These are phyloP conservation scores for Butyriboletus loyo DNA, from an alignment of 768 basidiomycete genomes.

Conservation along the genomic window DNA sequence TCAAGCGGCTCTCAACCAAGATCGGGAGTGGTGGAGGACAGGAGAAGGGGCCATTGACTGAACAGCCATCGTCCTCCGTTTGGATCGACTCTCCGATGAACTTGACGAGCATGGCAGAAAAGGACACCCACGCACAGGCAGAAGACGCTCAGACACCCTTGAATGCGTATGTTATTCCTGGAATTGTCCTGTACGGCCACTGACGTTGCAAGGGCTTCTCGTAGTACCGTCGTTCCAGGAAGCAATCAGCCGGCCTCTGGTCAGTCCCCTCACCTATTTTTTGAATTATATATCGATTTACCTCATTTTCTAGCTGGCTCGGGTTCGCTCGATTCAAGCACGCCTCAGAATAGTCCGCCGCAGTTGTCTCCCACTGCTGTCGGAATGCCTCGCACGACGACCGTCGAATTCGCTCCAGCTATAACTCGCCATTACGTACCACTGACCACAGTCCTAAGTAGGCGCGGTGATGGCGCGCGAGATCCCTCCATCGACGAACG, in stretches of 20 bases:
- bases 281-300: neutral
- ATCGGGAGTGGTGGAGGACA: neutral
- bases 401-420: conserved; percentile 51
- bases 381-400: conserved; percentile 41
- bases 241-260: neutral
- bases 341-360: neutral
- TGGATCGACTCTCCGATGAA: neutral
- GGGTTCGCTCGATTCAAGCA: conserved; percentile 1
- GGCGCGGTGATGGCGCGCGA: conserved; percentile 14
- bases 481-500: conserved; percentile 5
- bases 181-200: neutral
- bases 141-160: neutral
- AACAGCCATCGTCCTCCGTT: conserved; percentile 5
- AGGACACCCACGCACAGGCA: neutral
- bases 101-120: neutral
- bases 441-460: conserved; percentile 27
- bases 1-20: conserved; percentile 15
- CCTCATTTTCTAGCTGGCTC: conserved; percentile 9
- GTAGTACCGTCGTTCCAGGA: conserved; percentile 34
- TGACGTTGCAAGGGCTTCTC: conserved; percentile 22
- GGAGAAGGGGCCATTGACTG: neutral
- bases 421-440: conserved; percentile 27
- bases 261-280: conserved; percentile 5
- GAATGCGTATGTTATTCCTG: conserved; percentile 8
- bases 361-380: conserved; percentile 1